phyloP scores from a whole-genome alignment of 768 basidiomycete species.

The Tricholoma matsutake region DNA sequence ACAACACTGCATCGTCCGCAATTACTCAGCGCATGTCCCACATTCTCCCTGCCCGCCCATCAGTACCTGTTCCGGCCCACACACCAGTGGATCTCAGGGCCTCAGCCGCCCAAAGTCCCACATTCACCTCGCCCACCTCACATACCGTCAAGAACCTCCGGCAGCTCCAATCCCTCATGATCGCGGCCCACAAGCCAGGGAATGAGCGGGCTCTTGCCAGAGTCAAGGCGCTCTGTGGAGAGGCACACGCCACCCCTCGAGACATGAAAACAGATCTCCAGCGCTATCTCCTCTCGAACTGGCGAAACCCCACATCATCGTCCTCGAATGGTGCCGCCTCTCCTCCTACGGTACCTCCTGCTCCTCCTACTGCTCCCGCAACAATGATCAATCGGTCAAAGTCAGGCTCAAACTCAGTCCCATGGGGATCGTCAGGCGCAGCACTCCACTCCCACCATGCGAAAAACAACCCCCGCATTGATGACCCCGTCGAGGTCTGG shows the following conservation, averaged over 20 bases:
- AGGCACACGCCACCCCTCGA: slow-evolving; percentile 41
- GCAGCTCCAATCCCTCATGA: slow-evolving; percentile 41
- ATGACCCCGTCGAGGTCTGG: slow-evolving; percentile 47
- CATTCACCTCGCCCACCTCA: neutral
- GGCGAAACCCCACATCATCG: slow-evolving; percentile 37
- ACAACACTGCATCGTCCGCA: neutral
- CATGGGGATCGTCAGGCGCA: neutral
- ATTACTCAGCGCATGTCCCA: neutral
- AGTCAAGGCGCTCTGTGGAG: slow-evolving; percentile 43
- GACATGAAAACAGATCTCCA: slow-evolving; percentile 45
- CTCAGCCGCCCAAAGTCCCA: neutral
- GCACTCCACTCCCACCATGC: slow-evolving; percentile 3
- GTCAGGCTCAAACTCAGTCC: slow-evolving; percentile 5
- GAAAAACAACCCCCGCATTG: slow-evolving; percentile 42
- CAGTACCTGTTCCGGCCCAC: neutral
- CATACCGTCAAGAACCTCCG: slow-evolving; percentile 30
- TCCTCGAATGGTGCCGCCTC: slow-evolving; percentile 10
- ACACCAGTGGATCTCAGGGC: slow-evolving; percentile 4
- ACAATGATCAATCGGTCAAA: neutral
- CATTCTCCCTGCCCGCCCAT: neutral
- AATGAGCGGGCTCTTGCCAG: slow-evolving; percentile 38
- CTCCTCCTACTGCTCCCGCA: neutral
- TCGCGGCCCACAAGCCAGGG: slow-evolving; percentile 39
- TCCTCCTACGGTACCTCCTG: slow-evolving; percentile 3
- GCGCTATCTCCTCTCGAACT: slow-evolving; percentile 38